Evolutionary conservation across 805 yeast genomes (phyloP).

Genomic region (Wickerhamiella siamensis): DNA sequence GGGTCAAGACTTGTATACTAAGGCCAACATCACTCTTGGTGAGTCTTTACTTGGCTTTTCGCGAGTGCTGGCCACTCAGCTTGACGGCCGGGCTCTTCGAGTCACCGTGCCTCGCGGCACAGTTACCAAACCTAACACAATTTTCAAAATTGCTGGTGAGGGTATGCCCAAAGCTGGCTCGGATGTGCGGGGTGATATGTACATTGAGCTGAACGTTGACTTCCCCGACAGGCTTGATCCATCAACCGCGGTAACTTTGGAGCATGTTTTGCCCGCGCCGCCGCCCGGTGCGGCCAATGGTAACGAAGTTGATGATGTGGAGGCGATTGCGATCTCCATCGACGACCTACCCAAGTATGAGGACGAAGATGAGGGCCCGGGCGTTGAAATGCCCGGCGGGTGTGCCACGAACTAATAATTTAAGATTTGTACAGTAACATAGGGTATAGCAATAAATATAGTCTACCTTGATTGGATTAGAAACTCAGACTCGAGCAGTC

Average conservation of each 20-base stretch:
- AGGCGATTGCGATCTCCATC: not conserved
- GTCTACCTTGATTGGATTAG: not conserved
- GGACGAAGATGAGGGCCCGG: not conserved
- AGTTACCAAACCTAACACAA: slow-evolving; percentile 29
- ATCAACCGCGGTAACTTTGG: slow-evolving; percentile 10
- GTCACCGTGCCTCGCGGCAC: slow-evolving; percentile 60
- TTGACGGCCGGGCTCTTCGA: slow-evolving; percentile 64
- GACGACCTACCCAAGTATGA: slow-evolving; percentile 2
- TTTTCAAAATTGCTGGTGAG: slow-evolving; percentile 14
- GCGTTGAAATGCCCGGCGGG: not conserved
- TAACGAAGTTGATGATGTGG: slow-evolving; percentile 4
- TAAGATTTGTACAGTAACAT: not conserved
- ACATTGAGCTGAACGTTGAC: slow-evolving; percentile 11
- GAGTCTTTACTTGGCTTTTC: slow-evolving; percentile 80
- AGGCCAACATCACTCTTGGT: slow-evolving; percentile 45
- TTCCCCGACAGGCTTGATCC: slow-evolving; percentile 14
- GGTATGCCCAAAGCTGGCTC: slow-evolving; percentile 12
- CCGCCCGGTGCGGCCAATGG: not conserved
- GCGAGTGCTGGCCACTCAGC: slow-evolving; percentile 46
- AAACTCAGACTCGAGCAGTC: not conserved
- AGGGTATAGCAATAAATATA: not conserved
- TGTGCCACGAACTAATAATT: not conserved
- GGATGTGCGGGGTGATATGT: slow-evolving; percentile 13
- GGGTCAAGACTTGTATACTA: slow-evolving; percentile 50
- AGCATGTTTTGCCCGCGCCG: slow-evolving; percentile 3